phyloP scores from a whole-genome alignment of 345 rosid species.

The Iberis pinnata region DNA sequence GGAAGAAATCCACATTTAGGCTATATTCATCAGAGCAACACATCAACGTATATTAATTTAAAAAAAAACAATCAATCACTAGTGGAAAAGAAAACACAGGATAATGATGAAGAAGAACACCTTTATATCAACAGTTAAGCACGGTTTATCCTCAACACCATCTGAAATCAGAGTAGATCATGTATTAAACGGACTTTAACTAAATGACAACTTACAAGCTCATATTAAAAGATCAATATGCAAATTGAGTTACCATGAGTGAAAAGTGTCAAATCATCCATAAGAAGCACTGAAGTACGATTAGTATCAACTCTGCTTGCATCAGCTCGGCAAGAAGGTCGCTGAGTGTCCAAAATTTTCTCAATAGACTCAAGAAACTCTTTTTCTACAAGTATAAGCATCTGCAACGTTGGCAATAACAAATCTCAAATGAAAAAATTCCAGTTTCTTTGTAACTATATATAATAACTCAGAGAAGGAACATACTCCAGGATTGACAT shows the following conservation, averaged over 20 bases:
- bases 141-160: constrained; percentile 34
- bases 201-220: background rate
- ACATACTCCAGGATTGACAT: constrained; percentile 72
- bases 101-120: constrained; percentile 29
- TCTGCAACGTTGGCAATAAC: constrained; percentile 39
- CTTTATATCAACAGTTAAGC: constrained; percentile 70
- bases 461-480: too few species aligned
- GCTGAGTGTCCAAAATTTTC: constrained; percentile 39
- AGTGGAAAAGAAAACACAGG: background rate
- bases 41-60: constrained; percentile 16
- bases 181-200: background rate
- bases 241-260: constrained; percentile 33
- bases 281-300: constrained; percentile 47
- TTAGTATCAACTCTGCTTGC: constrained; percentile 54
- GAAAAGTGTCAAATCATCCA: constrained; percentile 80
- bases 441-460: too few species aligned
- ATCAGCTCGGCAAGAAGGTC: constrained; percentile 70
- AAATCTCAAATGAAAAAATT: background rate
- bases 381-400: constrained; percentile 41
- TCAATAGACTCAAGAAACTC: constrained; percentile 61
- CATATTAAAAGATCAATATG: background rate
- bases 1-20: constrained; percentile 98
- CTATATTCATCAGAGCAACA: constrained; percentile 47
- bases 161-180: constrained; percentile 39
- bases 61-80: background rate